Evolutionary conservation across 2,329 filamentous ascomycete genomes (phyloP), one percentile per base, ranked within the genome.

Genomic region (Talaromyces sp.): DNA sequence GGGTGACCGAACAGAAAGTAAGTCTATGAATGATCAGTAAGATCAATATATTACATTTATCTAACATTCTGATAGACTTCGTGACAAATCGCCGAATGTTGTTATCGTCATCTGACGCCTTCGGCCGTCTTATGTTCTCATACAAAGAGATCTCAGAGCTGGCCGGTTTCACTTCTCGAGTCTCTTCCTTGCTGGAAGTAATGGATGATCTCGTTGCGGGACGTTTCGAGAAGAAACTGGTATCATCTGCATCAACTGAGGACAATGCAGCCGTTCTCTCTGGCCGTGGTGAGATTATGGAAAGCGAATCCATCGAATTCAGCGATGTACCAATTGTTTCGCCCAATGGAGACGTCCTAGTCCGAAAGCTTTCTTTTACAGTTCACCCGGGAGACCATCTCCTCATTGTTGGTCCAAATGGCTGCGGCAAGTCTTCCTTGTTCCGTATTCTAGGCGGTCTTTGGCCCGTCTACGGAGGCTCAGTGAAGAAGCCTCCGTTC

Each of bases 71-170:
- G 49, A 20, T 64, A 80, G 87, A 86, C 55, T 97, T 99, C 66
- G 89, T 99, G 36, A 99, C 93, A 1, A 99, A 97, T 70, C 82
- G 94, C 40, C 84, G 94, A 53, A 89, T 99, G 82, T 81, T 99
- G 11, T 81, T 99, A 5, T 93, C 90, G 35, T 94, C 91, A 1
- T 97, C 93, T 0, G 94, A 99, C 70, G 93, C 93, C 20, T 97
- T 97, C 68, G 93, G 93, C 1, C 88, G 94, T 54, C 81, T 97
- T 59, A 97, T 97, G 92, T 97, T 96, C 75, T 96, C 90, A 2
- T 97, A 97, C 80, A 92, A 96, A 64, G 94, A 99, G 70, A 88
- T 99, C 57, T 96, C 93, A 70, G 93, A 99, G 73, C 80, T 99
- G 27, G 94, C 94, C 0, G 94, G 94, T 32, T 95, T 96, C 76